Conservation (phyloP, 176 grass and related monocot genomes). For the Oryza longistaminata region DNA sequence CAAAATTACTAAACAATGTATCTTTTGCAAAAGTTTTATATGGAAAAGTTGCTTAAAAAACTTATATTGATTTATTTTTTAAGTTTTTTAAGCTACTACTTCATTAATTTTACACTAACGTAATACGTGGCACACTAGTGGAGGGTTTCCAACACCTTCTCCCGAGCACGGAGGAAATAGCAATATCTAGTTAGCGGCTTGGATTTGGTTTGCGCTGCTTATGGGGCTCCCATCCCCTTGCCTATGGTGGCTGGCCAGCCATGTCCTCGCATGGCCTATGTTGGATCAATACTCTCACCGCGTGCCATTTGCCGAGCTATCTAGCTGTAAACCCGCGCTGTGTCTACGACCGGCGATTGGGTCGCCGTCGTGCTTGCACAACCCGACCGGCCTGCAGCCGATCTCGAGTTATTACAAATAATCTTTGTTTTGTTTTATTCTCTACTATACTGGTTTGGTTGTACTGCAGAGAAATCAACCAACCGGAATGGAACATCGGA, state of each 20-base stretch:
- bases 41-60: too few species aligned
- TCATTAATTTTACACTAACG: too few species aligned
- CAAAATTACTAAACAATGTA: too few species aligned
- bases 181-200: neutral
- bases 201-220: neutral
- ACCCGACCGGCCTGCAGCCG: neutral
- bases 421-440: neutral
- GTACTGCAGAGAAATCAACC: conserved; percentile 8
- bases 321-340: neutral
- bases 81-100: too few species aligned
- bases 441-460: neutral
- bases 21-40: too few species aligned
- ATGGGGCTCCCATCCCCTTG: neutral
- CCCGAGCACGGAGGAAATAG: neutral
- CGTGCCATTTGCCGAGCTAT: conserved; percentile 7
- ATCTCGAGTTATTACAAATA: neutral
- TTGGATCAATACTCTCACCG: neutral
- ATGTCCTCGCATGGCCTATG: conserved; percentile 31
- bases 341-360: neutral
- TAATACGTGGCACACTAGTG: too few species aligned
- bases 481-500: neutral
- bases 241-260: neutral
- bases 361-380: neutral
- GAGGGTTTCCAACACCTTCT: too few species aligned
- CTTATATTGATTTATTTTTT: too few species aligned